Conservation (phyloP, 208 protist species). For the Wallacemonas sp. region DNA sequence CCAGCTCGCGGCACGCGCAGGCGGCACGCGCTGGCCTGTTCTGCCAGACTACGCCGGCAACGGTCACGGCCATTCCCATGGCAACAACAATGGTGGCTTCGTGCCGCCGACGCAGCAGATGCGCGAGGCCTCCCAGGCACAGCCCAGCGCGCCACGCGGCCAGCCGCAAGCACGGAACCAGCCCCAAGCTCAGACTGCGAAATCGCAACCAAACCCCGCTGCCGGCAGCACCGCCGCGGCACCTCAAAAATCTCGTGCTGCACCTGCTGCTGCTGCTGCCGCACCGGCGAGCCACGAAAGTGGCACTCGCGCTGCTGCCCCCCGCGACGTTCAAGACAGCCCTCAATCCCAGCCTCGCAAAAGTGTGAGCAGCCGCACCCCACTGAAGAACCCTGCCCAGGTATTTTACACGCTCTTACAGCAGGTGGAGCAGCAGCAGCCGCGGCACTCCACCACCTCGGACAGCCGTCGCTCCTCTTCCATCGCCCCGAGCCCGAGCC, state of each 20-base stretch:
- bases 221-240: neutral
- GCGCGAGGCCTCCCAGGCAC: conserved; percentile 8
- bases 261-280: neutral
- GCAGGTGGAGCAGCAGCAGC: conserved; percentile 11
- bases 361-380: conserved; percentile 1
- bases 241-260: too few species aligned
- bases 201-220: neutral
- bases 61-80: conserved; percentile 15
- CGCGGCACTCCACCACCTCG: neutral
- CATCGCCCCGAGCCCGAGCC: conserved; percentile 7
- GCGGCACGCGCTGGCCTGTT: conserved; percentile 26
- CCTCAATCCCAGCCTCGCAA: neutral
- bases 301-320: too few species aligned
- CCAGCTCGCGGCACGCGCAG: conserved; percentile 32
- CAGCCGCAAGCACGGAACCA: neutral
- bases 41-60: conserved; percentile 14
- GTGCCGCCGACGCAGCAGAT: conserved; percentile 34
- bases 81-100: conserved; percentile 14
- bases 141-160: neutral
- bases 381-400: conserved; percentile 6
- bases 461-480: conserved; percentile 12
- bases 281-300: too few species aligned
- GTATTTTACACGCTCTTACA: conserved; percentile 24
- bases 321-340: neutral
- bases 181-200: neutral